Percentiles rank a stretch among this genome's conserved stretches.
phyloP scores from a whole-genome alignment of 163 green algal genomes.

The Scenedesmus sp. region DNA sequence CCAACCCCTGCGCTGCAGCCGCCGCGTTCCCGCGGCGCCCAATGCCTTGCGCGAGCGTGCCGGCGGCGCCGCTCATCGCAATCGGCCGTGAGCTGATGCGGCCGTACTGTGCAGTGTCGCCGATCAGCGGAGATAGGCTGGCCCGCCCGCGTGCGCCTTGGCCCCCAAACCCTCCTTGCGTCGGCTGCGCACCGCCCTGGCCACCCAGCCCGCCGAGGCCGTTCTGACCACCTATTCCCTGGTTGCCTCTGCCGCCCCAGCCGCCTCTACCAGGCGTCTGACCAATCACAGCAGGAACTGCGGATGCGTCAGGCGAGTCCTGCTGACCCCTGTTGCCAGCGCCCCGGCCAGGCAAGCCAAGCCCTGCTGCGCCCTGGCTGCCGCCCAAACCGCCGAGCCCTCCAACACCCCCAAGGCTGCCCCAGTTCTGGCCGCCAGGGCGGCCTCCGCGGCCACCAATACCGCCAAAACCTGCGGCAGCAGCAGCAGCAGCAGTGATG shows the following conservation, averaged over 20 bases:
- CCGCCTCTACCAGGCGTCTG: neutral
- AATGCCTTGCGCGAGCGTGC: neutral
- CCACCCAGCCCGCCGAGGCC: neutral
- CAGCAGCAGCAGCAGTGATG: neutral
- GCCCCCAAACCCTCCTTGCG: neutral
- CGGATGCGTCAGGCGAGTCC: neutral
- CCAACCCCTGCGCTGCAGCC: constrained; percentile 8
- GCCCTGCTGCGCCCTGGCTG: neutral
- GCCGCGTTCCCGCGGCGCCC: constrained; percentile 20
- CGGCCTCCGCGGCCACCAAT: neutral
- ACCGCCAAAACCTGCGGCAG: neutral
- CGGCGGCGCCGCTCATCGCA: neutral
- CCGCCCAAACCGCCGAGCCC: neutral
- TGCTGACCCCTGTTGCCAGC: neutral
- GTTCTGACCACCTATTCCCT: neutral
- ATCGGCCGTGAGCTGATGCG: constrained; percentile 13
- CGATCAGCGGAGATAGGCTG: neutral
- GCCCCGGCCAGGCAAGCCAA: neutral
- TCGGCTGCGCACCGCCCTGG: neutral
- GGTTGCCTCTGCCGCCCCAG: neutral
- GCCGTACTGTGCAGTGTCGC: constrained; percentile 29
- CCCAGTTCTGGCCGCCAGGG: neutral
- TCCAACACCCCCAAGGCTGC: neutral
- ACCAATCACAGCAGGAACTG: neutral
- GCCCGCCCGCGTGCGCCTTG: neutral